A percentile compares a stretch with the other conserved stretches of the same genome.
Conservation (phyloP, 305 asterid genomes). For the Withania somnifera region DNA sequence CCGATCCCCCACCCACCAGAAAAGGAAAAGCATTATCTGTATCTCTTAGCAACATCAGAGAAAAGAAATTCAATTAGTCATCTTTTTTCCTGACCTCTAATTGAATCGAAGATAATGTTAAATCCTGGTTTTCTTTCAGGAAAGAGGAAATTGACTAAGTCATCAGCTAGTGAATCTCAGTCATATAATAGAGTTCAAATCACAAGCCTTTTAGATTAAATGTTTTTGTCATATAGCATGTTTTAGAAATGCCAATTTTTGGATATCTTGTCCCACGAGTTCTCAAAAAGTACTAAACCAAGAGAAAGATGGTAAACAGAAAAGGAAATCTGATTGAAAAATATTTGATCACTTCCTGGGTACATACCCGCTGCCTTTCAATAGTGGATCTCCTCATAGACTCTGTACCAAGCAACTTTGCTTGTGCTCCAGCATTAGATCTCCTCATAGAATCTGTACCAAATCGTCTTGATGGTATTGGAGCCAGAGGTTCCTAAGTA, state of each 20-base stretch:
- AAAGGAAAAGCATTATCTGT: not conserved
- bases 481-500: slow-evolving; percentile 44
- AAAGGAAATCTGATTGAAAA: not conserved
- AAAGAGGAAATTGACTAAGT: not conserved
- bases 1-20: not conserved
- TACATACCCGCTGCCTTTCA: slow-evolving; percentile 65
- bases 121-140: not conserved
- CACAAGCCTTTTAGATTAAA: not conserved
- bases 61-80: not conserved
- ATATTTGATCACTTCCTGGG: not conserved
- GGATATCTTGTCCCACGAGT: not conserved
- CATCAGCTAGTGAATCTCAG: not conserved
- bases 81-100: not conserved
- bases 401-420: slow-evolving; percentile 38
- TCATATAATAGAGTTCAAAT: not conserved
- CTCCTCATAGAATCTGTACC: too few relatives aligned
- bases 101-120: not conserved
- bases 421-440: slow-evolving; percentile 62
- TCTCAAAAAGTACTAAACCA: not conserved
- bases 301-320: not conserved
- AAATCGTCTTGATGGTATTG: slow-evolving; percentile 42
- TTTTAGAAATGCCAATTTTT: not conserved
- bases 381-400: slow-evolving; percentile 51
- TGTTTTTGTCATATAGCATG: not conserved
- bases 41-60: not conserved